phyloP scores from a whole-genome alignment of 2,329 filamentous ascomycete species.

The Colletotrichum godetiae region DNA sequence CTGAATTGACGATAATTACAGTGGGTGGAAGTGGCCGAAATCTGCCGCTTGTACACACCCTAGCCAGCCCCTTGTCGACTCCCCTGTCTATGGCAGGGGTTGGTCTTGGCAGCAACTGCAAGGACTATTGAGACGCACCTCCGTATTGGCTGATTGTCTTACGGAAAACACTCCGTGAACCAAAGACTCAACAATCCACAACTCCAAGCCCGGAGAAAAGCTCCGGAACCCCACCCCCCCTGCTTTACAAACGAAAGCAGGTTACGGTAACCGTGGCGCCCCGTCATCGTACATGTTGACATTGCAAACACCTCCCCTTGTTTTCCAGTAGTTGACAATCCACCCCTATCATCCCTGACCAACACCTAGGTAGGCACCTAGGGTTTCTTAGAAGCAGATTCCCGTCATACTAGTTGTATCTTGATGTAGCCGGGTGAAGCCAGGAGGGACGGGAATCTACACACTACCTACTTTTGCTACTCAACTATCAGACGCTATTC shows the following conservation, averaged over 20 bases:
- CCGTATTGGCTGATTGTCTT: neutral
- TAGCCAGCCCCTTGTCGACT: no score
- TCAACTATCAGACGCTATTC: neutral
- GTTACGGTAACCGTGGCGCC: neutral
- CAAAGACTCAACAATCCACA: neutral
- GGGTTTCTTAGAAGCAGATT: neutral
- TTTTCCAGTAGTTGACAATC: neutral
- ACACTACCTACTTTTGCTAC: neutral
- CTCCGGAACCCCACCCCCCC: constrained; percentile 6
- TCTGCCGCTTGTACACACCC: no score
- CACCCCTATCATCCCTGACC: neutral
- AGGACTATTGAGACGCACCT: no score
- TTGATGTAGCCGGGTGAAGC: neutral
- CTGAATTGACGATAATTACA: no score
- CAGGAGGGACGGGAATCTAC: neutral
- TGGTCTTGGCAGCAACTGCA: no score
- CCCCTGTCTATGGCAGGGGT: no score
- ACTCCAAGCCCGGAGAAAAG: neutral
- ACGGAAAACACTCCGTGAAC: neutral
- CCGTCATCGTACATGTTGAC: constrained; percentile 25
- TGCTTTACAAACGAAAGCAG: constrained; percentile 28
- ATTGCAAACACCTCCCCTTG: neutral
- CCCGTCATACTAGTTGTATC: neutral
- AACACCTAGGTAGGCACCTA: neutral
- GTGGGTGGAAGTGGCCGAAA: no score